These are phyloP conservation scores for Rhizopogon vulgaris DNA, from an alignment of 768 basidiomycete genomes.

Conservation along the genomic window DNA sequence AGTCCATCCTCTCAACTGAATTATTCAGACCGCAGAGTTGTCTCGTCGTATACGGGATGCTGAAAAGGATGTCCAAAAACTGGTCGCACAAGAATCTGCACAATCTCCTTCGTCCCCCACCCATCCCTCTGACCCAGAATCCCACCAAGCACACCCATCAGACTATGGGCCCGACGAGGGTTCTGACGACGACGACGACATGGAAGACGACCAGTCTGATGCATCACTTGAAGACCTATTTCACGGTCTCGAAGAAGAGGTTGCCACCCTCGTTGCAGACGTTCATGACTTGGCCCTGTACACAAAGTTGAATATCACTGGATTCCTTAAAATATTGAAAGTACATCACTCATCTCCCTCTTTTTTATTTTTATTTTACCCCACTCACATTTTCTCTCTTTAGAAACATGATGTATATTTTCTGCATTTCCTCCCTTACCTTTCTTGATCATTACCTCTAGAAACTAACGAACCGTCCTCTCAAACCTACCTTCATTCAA, in stretches of 20 bases:
- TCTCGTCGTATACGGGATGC: conserved; percentile 76
- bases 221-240: conserved; percentile 84
- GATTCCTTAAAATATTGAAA: conserved; percentile 98
- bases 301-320: conserved; percentile 96
- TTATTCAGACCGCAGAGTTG: conserved; percentile 68
- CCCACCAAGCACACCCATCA: conserved; percentile 40
- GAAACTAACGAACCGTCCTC: conserved; percentile 85
- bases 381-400: conserved; percentile 1
- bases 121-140: conserved; percentile 44
- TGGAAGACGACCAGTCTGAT: conserved; percentile 46
- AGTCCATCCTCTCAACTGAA: background rate
- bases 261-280: conserved; percentile 90
- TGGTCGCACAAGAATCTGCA: conserved; percentile 55
- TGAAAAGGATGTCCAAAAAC: conserved; percentile 71
- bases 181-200: conserved; percentile 52
- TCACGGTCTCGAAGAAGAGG: conserved; percentile 84
- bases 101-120: conserved; percentile 16
- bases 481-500: conserved; percentile 86
- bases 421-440: background rate
- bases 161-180: conserved; percentile 56
- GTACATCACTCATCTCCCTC: conserved; percentile 30
- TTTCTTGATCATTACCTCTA: conserved; percentile 24
- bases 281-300: conserved; percentile 89
- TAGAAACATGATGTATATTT: conserved; percentile 87
- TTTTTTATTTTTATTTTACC: background rate